Base-by-base conservation (phyloP, 768 basidiomycete genomes). In the Clitopilus passeckerianus region DNA sequence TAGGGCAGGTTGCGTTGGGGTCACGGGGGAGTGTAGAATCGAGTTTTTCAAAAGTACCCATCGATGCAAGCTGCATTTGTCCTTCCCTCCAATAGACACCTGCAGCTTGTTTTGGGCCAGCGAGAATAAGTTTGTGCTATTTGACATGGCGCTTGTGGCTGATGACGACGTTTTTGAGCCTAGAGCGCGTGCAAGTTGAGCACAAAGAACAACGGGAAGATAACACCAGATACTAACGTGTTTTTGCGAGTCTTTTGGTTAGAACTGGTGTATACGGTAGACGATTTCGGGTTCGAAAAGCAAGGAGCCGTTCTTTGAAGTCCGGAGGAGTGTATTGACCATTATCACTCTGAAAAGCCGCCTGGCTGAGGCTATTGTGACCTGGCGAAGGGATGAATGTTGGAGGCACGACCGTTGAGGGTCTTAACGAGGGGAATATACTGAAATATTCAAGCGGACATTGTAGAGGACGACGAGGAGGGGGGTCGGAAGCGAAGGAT, bases 21-120 rank as follows among this genome's bases (percentile, higher is more conserved):
- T 65, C 59, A 78, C 74, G 56, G 81, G 78, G 61, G 85, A 80
- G 65, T 78, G 79, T 64, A 84, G 73, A 62, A 91, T 80, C 30
- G 89, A 91, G 71, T 93, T 93, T 87, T 92, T 92, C 69, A 93
- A 81, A 59, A 93, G 80, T 56, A 93, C 91, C 89, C 89, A 91
- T 70, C 90, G 89, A 68, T 90, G 89, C 75, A 93, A 82, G 75
- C 85, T 90, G 78, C 81, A 80, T 63, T 74, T 83, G 76, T 89
- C 87, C 75, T 82, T 86, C 69, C 76, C 73, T 58, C 80, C 80
- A 66, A 82, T 70, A 67, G 84, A 87, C 63, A 80, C 71, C 64
- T 86, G 84, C 76, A 93, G 79, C 79, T 93, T 91, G 75, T 77
- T 80, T 68, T 85, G 87, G 72, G 90, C 86, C 73, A 90, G 76